Percentiles rank a stretch among this genome's conserved stretches.
These are phyloP conservation scores for Candida xiaguanensis DNA, from an alignment of 805 yeast species.

Conservation along the genomic window DNA sequence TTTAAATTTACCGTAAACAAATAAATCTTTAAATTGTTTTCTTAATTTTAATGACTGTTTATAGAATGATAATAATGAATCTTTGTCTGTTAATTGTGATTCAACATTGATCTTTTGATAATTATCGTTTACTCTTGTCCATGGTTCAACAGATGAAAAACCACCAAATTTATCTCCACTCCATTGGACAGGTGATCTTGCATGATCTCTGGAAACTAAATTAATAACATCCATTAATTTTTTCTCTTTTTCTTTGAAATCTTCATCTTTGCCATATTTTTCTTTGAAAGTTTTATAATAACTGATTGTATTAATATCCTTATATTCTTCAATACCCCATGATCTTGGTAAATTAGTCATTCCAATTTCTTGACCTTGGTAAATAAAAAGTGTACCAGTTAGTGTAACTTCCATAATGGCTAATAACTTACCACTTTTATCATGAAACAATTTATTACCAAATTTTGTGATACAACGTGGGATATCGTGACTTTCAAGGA, in stretches of 20 bases:
- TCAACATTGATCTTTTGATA: conserved; percentile 48
- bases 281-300: conserved; percentile 32
- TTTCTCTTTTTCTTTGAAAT: conserved; percentile 16
- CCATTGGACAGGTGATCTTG: conserved; percentile 60
- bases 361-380: conserved; percentile 63
- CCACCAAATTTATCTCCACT: conserved; percentile 42
- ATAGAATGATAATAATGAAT: conserved; percentile 47
- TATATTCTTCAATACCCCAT: conserved; percentile 50
- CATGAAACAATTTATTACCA: conserved; percentile 37
- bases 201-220: conserved; percentile 47
- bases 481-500: conserved; percentile 58
- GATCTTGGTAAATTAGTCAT: conserved; percentile 45
- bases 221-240: conserved; percentile 30
- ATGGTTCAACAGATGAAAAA: conserved; percentile 46
- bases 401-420: conserved; percentile 43
- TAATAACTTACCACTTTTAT: conserved; percentile 45
- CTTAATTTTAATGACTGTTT: conserved; percentile 40
- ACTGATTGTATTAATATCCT: conserved; percentile 47
- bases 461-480: conserved; percentile 53
- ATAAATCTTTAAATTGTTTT: conserved; percentile 40
- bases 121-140: conserved; percentile 52
- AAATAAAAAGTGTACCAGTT: conserved; percentile 53
- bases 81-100: conserved; percentile 41
- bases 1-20: conserved; percentile 44
- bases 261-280: conserved; percentile 24